phyloP scores from a whole-genome alignment of 305 asterid species.

The Plantago coronopus region DNA sequence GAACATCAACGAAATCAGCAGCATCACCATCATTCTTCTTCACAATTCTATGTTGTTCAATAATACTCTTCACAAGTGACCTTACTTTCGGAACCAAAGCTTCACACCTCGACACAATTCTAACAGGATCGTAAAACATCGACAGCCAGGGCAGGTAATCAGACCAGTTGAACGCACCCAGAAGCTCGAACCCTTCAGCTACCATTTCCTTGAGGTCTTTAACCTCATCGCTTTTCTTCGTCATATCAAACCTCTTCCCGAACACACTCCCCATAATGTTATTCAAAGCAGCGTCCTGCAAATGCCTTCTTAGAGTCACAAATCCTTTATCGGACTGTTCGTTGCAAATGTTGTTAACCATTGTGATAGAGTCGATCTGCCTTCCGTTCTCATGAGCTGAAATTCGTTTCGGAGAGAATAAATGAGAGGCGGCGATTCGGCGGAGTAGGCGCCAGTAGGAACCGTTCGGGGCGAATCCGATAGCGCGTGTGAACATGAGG shows the following conservation, averaged over 20 bases:
- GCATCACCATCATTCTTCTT: neutral
- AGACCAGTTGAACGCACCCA: conserved; percentile 56
- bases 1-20: conserved; percentile 48
- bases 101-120: conserved; percentile 35
- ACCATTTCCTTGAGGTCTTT: conserved; percentile 42
- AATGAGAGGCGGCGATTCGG: conserved; percentile 55
- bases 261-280: conserved; percentile 53
- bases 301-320: conserved; percentile 33
- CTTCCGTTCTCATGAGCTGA: conserved; percentile 44
- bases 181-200: conserved; percentile 46
- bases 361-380: conserved; percentile 24
- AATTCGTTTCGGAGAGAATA: conserved; percentile 49
- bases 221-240: conserved; percentile 24
- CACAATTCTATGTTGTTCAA: conserved; percentile 22
- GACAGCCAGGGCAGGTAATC: conserved; percentile 46
- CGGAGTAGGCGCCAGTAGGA: conserved; percentile 60
- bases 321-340: conserved; percentile 22
- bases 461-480: conserved; percentile 68
- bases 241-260: conserved; percentile 37
- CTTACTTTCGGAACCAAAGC: conserved; percentile 41
- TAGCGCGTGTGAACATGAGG: conserved; percentile 58
- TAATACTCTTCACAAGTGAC: conserved; percentile 29
- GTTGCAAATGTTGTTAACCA: conserved; percentile 11
- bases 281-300: conserved; percentile 39
- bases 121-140: conserved; percentile 30